A percentile compares a stretch with the other conserved stretches of the same genome.
Evolutionary conservation across 768 basidiomycete species (phyloP).

Genomic region (Mrakia blollopis): DNA sequence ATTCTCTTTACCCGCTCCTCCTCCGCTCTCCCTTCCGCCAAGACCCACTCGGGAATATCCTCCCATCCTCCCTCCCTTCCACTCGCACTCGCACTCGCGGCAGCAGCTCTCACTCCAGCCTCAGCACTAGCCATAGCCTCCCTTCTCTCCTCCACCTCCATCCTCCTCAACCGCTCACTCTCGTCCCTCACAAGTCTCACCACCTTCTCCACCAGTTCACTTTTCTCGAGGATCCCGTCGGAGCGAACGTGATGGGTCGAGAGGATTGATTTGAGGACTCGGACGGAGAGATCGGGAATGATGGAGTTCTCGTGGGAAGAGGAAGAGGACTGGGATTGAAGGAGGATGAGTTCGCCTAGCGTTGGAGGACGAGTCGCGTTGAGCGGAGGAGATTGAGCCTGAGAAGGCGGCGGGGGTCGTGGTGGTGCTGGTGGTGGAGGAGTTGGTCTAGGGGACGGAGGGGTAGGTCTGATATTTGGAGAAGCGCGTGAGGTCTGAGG

Average conservation of each 20-base stretch:
- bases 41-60: slow-evolving; percentile 14
- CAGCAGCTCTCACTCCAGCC: neutral
- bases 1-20: neutral
- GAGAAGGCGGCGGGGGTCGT: slow-evolving; percentile 73
- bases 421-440: slow-evolving; percentile 52
- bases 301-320: neutral
- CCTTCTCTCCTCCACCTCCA: slow-evolving; percentile 16
- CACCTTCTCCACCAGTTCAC: slow-evolving; percentile 27
- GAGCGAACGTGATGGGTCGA: slow-evolving; percentile 57
- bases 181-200: slow-evolving; percentile 11
- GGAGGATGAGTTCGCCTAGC: slow-evolving; percentile 28
- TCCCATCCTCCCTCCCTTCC: slow-evolving; percentile 25
- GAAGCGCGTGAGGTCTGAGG: slow-evolving; percentile 61
- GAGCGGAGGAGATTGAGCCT: slow-evolving; percentile 59
- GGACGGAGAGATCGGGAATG: slow-evolving; percentile 57
- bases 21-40: neutral
- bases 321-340: slow-evolving; percentile 15
- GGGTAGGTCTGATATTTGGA: slow-evolving; percentile 54
- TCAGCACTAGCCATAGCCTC: neutral
- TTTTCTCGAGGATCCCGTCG: slow-evolving; percentile 53
- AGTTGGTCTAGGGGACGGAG: slow-evolving; percentile 67
- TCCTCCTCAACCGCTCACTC: slow-evolving; percentile 11
- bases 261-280: slow-evolving; percentile 55
- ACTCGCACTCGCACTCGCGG: neutral
- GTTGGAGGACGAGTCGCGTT: slow-evolving; percentile 49